phyloP scores from a whole-genome alignment of 768 basidiomycete genomes.

The Sporobolomyces phaffii region DNA sequence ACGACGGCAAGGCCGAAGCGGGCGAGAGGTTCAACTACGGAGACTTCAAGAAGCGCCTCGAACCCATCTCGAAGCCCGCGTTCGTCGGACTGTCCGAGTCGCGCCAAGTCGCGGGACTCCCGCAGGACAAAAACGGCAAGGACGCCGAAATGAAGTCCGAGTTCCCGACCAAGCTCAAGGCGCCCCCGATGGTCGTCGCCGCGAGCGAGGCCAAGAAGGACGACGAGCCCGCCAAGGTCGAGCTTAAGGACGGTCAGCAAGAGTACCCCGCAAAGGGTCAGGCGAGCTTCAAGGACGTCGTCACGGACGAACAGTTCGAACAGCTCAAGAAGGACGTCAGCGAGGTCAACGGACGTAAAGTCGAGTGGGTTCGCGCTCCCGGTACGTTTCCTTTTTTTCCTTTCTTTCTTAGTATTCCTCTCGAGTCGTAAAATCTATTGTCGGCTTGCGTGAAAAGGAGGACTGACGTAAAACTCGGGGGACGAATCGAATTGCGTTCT shows the following conservation, averaged over 20 bases:
- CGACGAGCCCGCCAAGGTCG: not conserved
- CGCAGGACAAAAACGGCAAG: not conserved
- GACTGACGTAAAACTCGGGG: too few species aligned
- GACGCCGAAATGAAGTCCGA: conserved; percentile 37
- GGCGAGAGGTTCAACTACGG: conserved; percentile 59
- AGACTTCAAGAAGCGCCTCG: conserved; percentile 53
- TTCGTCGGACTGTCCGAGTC: conserved; percentile 23
- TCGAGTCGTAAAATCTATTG: not conserved
- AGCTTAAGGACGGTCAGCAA: not conserved
- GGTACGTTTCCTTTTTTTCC: conserved; percentile 20
- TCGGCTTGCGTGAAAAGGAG: too few species aligned
- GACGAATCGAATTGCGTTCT: too few species aligned
- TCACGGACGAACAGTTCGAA: conserved; percentile 61
- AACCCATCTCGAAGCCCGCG: conserved; percentile 30
- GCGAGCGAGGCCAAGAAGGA: conserved; percentile 20
- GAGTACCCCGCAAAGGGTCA: conserved; percentile 52
- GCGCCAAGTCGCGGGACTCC: conserved; percentile 25
- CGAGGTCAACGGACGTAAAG: conserved; percentile 50
- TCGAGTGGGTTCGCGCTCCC: conserved; percentile 54
- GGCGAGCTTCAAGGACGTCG: conserved; percentile 65
- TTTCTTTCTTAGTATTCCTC: not conserved
- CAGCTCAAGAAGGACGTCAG: conserved; percentile 43
- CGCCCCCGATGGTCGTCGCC: conserved; percentile 24
- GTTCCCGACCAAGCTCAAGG: conserved; percentile 30
- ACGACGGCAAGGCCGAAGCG: conserved; percentile 22